Percentiles rank a stretch among this genome's conserved stretches.
Evolutionary conservation across 2,329 filamentous ascomycete species (phyloP).

Genomic region (Apiospora sp.): DNA sequence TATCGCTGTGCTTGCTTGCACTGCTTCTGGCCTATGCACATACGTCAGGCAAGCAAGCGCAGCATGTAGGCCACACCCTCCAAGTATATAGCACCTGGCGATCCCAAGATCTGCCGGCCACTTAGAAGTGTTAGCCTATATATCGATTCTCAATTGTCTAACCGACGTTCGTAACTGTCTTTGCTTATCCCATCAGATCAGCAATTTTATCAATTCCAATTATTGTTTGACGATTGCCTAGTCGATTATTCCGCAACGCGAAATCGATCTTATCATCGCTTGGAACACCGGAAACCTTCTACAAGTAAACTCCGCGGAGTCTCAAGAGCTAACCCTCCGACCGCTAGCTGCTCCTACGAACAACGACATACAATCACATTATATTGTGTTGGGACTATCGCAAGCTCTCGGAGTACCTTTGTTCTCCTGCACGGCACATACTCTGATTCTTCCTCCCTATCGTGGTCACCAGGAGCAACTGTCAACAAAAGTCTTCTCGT

Average conservation of each 20-base stretch:
- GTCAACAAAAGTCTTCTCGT: neutral
- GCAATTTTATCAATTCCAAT: neutral
- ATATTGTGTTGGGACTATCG: neutral
- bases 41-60: slow-evolving; percentile 7
- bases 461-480: neutral
- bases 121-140: neutral
- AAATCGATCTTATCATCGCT: neutral
- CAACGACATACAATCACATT: neutral
- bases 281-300: neutral
- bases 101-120: slow-evolving; percentile 18
- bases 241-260: neutral
- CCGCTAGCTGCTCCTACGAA: neutral
- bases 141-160: slow-evolving; percentile 11
- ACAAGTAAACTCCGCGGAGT: neutral
- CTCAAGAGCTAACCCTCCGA: neutral
- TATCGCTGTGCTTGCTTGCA: neutral
- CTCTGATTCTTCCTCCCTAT: neutral
- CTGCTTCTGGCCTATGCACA: neutral
- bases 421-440: neutral
- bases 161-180: neutral
- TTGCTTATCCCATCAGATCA: neutral
- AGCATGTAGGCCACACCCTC: neutral
- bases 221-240: neutral
- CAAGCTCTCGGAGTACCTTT: neutral
- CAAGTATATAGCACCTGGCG: slow-evolving; percentile 22